phyloP scores from a whole-genome alignment of 495 filamentous ascomycete genomes.

The Penicillium ochrochloron region DNA sequence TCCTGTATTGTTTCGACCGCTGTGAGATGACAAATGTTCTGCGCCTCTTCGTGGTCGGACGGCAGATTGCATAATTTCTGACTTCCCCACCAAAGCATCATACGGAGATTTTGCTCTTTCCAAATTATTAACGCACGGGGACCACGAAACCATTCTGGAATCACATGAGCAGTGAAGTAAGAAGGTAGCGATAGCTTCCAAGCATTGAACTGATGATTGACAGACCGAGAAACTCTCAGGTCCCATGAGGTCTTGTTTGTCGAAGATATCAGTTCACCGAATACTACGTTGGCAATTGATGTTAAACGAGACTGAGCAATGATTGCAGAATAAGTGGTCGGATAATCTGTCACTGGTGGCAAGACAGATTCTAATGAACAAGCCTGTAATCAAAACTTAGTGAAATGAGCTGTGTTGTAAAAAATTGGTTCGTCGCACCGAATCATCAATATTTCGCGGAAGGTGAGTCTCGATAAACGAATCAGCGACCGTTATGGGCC shows the following conservation, averaged over 20 bases:
- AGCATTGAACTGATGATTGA: not conserved
- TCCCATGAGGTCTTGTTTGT: constrained; percentile 1
- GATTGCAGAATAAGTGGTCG: not conserved
- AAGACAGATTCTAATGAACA: not conserved
- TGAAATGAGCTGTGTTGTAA: not conserved
- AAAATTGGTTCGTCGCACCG: not conserved
- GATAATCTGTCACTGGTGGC: not conserved
- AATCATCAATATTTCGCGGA: constrained; percentile 1
- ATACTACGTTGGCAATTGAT: not conserved
- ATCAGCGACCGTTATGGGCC: not conserved
- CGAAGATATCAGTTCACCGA: not conserved
- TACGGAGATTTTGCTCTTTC: not conserved
- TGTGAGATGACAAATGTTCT: constrained; percentile 24
- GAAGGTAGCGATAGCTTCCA: not conserved
- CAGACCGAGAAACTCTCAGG: not conserved
- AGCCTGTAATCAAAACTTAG: not conserved
- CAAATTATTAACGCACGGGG: not conserved
- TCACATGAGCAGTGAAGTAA: not conserved
- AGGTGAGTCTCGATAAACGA: not conserved
- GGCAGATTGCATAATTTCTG: constrained; percentile 12
- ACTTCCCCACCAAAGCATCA: constrained; percentile 3
- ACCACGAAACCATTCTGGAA: constrained; percentile 1
- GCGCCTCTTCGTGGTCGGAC: constrained; percentile 25
- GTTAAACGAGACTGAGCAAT: not conserved
- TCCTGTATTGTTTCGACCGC: constrained; percentile 30